Evolutionary conservation across 106 monocot genomes (phyloP).

Genomic region (Acanthochlamys bracteata): DNA sequence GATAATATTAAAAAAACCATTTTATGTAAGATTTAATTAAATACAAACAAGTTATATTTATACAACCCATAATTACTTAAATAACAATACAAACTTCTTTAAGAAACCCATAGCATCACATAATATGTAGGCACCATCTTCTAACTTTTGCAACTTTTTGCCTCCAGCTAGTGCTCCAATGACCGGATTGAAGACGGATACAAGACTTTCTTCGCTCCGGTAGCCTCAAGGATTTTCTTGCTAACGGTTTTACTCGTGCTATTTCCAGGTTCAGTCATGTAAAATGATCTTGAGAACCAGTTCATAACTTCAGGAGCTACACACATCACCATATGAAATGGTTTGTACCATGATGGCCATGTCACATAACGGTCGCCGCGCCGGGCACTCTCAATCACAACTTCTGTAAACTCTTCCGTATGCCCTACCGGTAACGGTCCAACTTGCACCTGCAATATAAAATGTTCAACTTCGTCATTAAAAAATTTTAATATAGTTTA

Average conservation of each 20-base stretch:
- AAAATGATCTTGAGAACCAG: constrained; percentile 36
- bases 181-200: constrained; percentile 56
- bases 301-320: constrained; percentile 54
- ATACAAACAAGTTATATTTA: too few species aligned
- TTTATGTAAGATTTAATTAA: too few species aligned
- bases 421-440: constrained; percentile 32
- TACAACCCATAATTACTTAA: too few species aligned
- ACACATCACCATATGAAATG: constrained; percentile 32
- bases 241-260: constrained; percentile 27
- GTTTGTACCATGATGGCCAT: constrained; percentile 59
- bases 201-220: constrained; percentile 46
- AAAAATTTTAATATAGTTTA: too few species aligned
- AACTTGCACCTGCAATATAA: constrained; percentile 36
- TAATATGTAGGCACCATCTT: too few species aligned
- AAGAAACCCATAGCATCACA: too few species aligned
- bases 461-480: too few species aligned
- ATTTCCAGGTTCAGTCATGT: constrained; percentile 20
- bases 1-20: too few species aligned
- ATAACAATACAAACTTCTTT: too few species aligned
- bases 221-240: constrained; percentile 42
- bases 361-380: constrained; percentile 53
- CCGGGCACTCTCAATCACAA: constrained; percentile 48
- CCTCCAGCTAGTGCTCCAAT: neutral
- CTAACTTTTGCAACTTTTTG: too few species aligned
- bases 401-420: constrained; percentile 33